Percentiles rank a stretch among this genome's conserved stretches.
phyloP scores from a whole-genome alignment of 345 rosid species.

The Turritis glabra region DNA sequence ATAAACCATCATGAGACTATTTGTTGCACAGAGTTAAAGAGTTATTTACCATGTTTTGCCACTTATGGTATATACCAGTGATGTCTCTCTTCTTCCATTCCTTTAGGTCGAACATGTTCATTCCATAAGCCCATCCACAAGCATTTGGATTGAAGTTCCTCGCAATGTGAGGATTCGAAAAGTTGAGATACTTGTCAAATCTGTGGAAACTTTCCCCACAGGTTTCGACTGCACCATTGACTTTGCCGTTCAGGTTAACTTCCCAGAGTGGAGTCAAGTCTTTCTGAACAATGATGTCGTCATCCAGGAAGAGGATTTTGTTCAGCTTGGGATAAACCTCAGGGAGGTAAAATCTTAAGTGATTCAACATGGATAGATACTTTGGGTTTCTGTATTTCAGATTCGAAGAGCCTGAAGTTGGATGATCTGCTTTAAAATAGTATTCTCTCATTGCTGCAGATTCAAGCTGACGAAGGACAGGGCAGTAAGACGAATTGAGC shows the following conservation, averaged over 20 bases:
- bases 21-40: slow-evolving; percentile 7
- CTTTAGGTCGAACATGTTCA: slow-evolving; percentile 91
- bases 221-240: slow-evolving; percentile 98
- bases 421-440: slow-evolving; percentile 96
- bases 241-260: slow-evolving; percentile 83
- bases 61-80: slow-evolving; percentile 96
- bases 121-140: slow-evolving; percentile 99
- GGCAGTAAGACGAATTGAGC: slow-evolving; percentile 97
- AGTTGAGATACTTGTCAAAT: slow-evolving; percentile 95
- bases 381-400: slow-evolving; percentile 96
- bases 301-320: slow-evolving; percentile 91
- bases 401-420: slow-evolving; percentile 85
- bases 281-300: slow-evolving; percentile 97
- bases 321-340: slow-evolving; percentile 88
- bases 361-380: slow-evolving; percentile 97
- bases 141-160: slow-evolving; percentile 92
- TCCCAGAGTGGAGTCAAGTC: slow-evolving; percentile 89
- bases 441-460: slow-evolving; percentile 93
- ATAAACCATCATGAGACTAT: neutral
- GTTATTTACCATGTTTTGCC: slow-evolving; percentile 90
- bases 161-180: slow-evolving; percentile 86
- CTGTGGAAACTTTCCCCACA: slow-evolving; percentile 99
- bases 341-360: slow-evolving; percentile 94
- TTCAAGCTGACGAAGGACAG: slow-evolving; percentile 94
- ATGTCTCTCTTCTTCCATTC: slow-evolving; percentile 96